Percentiles rank a stretch among this genome's conserved stretches.
phyloP scores from a whole-genome alignment of 2,329 filamentous ascomycete genomes.

The Exophiala viscosa region DNA sequence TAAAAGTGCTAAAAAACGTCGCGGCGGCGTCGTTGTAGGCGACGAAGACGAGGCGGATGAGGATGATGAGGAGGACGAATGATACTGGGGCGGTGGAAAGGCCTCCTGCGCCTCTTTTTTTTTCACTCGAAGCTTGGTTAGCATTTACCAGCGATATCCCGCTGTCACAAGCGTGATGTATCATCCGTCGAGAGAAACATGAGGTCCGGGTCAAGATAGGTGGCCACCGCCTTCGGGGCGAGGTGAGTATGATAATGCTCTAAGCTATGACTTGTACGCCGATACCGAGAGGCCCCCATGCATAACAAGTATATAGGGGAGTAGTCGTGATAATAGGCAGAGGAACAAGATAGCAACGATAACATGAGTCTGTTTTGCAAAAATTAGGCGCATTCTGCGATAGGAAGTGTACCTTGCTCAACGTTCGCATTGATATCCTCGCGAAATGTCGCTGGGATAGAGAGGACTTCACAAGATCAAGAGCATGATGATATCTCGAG shows the following conservation, averaged over 20 bases:
- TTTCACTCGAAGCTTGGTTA: neutral
- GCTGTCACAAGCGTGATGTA: neutral
- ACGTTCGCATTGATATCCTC: no score
- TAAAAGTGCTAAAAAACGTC: constrained; percentile 37
- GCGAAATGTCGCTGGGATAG: no score
- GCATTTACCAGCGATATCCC: neutral
- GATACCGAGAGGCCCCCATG: neutral
- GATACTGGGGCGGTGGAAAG: constrained; percentile 53
- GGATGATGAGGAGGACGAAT: constrained; percentile 58
- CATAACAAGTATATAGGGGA: neutral
- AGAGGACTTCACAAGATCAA: no score
- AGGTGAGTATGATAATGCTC: neutral
- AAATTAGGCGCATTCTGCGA: no score
- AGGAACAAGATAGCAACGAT: no score
- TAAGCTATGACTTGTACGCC: neutral
- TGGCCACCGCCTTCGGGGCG: constrained; percentile 54
- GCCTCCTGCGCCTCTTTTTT: constrained; percentile 54
- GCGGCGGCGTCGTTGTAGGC: constrained; percentile 52
- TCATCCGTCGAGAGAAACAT: neutral
- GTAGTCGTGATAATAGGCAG: no score
- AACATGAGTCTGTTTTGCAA: no score
- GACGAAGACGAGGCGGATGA: constrained; percentile 61
- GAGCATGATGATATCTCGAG: no score
- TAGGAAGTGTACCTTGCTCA: no score
- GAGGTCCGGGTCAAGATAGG: constrained; percentile 57